Percentiles rank a stretch among this genome's conserved stretches.
These are phyloP conservation scores for Punica granatum DNA, from an alignment of 345 rosid genomes.

Conservation along the genomic window DNA sequence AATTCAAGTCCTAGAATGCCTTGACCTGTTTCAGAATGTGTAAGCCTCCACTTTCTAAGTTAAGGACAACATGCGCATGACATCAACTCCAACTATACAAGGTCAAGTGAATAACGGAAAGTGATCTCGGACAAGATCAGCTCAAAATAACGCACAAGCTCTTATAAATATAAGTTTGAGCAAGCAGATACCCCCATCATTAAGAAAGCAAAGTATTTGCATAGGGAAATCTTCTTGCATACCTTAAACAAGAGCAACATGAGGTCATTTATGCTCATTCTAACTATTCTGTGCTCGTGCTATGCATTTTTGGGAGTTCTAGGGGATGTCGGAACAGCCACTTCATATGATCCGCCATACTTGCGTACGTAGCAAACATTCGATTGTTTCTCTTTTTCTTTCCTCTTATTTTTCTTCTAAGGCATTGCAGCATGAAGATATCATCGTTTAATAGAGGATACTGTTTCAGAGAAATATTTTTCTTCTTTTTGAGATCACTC, in stretches of 20 bases:
- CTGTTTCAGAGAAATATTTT: background rate
- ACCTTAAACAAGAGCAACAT: background rate
- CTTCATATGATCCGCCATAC: constrained; percentile 19
- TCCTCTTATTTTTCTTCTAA: background rate
- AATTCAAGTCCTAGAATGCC: too few relatives aligned
- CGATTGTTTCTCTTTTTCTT: background rate
- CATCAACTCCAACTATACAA: too few relatives aligned
- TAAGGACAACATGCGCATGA: too few relatives aligned
- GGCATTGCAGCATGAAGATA: background rate
- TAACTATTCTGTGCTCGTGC: background rate
- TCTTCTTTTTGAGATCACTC: background rate
- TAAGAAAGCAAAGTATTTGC: background rate
- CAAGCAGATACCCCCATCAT: background rate
- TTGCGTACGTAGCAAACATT: constrained; percentile 16
- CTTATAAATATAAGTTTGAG: background rate
- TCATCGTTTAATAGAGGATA: background rate
- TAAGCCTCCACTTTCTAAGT: too few relatives aligned
- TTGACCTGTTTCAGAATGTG: too few relatives aligned
- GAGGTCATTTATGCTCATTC: background rate
- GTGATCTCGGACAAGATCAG: too few relatives aligned
- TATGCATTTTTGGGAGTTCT: constrained; percentile 2
- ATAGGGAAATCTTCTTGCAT: background rate
- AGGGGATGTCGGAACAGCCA: constrained; percentile 24
- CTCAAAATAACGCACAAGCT: too few relatives aligned
- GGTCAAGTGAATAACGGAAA: too few relatives aligned